Conservation (phyloP, 2,329 filamentous ascomycete genomes). For the Diaporthe citrichinensis region DNA sequence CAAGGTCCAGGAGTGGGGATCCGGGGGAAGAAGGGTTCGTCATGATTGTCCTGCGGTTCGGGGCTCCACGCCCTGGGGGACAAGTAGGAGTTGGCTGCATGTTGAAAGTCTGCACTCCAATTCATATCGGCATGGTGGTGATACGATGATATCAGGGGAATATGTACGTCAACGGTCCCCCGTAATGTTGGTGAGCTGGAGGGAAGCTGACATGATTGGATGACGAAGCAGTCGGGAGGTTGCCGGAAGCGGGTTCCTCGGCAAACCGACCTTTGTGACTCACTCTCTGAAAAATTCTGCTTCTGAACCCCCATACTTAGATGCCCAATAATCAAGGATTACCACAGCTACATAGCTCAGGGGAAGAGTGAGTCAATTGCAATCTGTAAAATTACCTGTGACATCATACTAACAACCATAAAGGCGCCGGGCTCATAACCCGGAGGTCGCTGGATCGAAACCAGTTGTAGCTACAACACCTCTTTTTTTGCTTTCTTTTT, state of each 20-base stretch:
- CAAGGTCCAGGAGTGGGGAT: not conserved
- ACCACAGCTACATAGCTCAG: constrained; percentile 40
- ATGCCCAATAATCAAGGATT: not conserved
- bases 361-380: constrained; percentile 32
- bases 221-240: not conserved
- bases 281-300: constrained; percentile 20
- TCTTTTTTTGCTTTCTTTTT: not conserved
- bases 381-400: not conserved
- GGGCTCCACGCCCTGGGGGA: not conserved
- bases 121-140: not conserved
- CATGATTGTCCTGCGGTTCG: not conserved
- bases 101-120: not conserved
- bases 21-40: not conserved
- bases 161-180: not conserved
- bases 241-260: constrained; percentile 9
- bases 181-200: not conserved
- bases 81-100: not conserved
- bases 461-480: constrained; percentile 33
- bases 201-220: not conserved
- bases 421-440: constrained; percentile 41
- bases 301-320: constrained; percentile 11
- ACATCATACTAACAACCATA: not conserved
- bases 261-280: constrained; percentile 24
- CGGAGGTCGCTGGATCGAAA: constrained; percentile 42
- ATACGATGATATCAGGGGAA: not conserved